Conservation (phyloP, 495 filamentous ascomycete species). For the Tuber aestivum region DNA sequence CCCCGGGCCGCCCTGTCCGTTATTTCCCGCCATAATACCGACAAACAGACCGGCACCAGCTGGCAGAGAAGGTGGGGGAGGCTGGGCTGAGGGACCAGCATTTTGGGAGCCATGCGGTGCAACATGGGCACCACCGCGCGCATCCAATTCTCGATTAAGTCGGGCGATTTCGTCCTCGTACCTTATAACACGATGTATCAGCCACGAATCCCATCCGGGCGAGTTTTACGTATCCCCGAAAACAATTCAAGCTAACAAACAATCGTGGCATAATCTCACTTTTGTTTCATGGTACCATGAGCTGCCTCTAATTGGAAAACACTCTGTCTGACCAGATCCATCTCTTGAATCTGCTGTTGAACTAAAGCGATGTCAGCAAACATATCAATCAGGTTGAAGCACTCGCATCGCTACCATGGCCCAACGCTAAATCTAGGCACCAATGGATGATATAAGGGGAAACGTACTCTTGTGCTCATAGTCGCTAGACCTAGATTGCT, state of each 20-base stretch:
- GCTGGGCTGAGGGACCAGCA: constrained; percentile 64
- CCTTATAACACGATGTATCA: constrained; percentile 48
- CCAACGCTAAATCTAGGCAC: neutral
- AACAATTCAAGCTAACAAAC: constrained; percentile 8
- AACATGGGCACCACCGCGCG: constrained; percentile 62
- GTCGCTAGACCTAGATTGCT: constrained; percentile 66
- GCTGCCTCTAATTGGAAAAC: constrained; percentile 84
- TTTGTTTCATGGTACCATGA: constrained; percentile 77
- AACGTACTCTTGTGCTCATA: constrained; percentile 87
- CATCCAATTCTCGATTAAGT: constrained; percentile 82
- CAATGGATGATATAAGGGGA: constrained; percentile 16
- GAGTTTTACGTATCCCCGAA: neutral
- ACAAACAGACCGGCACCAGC: constrained; percentile 89
- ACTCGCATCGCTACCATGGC: neutral
- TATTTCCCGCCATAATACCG: constrained; percentile 89
- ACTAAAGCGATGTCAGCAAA: constrained; percentile 52
- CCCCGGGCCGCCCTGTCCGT: constrained; percentile 72
- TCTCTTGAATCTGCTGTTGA: constrained; percentile 77
- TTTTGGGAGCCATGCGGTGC: constrained; percentile 65
- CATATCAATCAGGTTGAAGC: constrained; percentile 16
- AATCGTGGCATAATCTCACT: constrained; percentile 53
- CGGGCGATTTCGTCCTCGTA: constrained; percentile 87
- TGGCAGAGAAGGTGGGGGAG: constrained; percentile 79
- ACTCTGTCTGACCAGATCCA: constrained; percentile 85
- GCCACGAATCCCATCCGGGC: neutral